Evolutionary conservation across 1,284 basidiomycete genomes (phyloP).

Genomic region (Phylloboletellus chloephorus): DNA sequence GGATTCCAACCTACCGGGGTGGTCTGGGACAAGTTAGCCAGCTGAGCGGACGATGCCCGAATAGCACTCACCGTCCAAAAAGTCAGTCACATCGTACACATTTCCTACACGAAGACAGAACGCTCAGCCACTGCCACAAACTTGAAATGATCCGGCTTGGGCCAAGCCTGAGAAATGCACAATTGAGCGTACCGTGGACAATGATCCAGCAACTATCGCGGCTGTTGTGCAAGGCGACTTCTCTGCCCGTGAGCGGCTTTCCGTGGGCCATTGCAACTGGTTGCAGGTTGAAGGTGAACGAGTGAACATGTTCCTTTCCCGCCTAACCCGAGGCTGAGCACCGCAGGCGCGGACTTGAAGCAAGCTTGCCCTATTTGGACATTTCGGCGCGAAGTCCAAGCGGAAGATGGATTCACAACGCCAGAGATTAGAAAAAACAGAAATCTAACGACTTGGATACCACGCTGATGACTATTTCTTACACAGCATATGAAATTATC

Average conservation of each 20-base stretch:
- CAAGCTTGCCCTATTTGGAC: no score
- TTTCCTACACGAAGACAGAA: constrained; percentile 37
- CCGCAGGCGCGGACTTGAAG: no score
- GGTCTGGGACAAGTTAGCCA: constrained; percentile 40
- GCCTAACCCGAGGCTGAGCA: no score
- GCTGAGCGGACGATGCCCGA: constrained; percentile 5
- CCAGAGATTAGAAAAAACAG: constrained; percentile 18
- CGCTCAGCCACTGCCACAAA: constrained; percentile 5
- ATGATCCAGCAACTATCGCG: constrained; percentile 85
- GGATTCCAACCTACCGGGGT: constrained; percentile 47
- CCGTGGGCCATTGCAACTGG: constrained; percentile 16
- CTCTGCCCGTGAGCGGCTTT: constrained; percentile 33
- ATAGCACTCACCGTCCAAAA: constrained; percentile 48
- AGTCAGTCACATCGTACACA: constrained; percentile 76
- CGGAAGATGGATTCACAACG: constrained; percentile 8
- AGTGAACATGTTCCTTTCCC: not conserved
- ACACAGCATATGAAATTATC: constrained; percentile 16
- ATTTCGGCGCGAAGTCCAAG: not conserved
- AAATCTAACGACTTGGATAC: constrained; percentile 19
- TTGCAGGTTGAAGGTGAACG: not conserved
- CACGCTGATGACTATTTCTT: constrained; percentile 20
- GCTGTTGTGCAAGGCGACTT: constrained; percentile 65
- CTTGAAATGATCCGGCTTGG: not conserved
- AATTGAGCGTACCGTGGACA: constrained; percentile 59
- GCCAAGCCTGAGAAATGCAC: not conserved